Percentiles rank a stretch among this genome's conserved stretches.
phyloP scores from a whole-genome alignment of 2,329 filamentous ascomycete species.

The Keithomyces neogunnii region DNA sequence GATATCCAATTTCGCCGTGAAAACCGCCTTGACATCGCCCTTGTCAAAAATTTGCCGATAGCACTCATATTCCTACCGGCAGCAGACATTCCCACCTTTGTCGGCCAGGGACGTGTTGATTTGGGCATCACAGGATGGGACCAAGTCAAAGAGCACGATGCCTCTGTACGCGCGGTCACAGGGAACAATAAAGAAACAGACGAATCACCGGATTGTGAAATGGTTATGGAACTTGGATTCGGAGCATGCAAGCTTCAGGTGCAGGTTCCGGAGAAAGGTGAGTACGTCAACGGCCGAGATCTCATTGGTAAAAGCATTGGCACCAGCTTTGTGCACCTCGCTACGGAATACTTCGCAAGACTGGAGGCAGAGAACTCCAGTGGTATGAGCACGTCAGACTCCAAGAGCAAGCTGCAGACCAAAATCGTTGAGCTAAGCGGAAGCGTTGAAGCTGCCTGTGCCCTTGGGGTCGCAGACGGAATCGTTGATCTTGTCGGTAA shows the following conservation, averaged over 20 bases:
- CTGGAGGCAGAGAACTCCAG: conserved; percentile 54
- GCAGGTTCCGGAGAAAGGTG: conserved; percentile 86
- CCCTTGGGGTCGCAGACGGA: conserved; percentile 88
- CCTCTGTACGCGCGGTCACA: conserved; percentile 43
- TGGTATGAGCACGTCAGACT: conserved; percentile 23
- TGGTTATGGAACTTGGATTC: conserved; percentile 85
- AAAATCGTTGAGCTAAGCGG: conserved; percentile 92
- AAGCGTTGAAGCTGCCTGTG: conserved; percentile 94
- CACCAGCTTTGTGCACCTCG: conserved; percentile 85
- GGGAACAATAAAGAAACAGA: conserved; percentile 39
- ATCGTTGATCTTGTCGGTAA: conserved; percentile 94
- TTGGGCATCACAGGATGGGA: conserved; percentile 92
- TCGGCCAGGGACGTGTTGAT: conserved; percentile 88
- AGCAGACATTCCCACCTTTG: conserved; percentile 94
- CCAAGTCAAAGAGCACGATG: conserved; percentile 86
- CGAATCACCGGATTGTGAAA: conserved; percentile 59
- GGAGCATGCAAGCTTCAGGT: conserved; percentile 89
- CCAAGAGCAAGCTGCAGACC: conserved; percentile 56
- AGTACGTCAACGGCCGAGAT: conserved; percentile 60
- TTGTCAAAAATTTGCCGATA: conserved; percentile 94
- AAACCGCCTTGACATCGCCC: conserved; percentile 89
- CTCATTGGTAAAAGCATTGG: conserved; percentile 89
- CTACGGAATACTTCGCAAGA: conserved; percentile 73
- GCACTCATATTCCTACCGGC: conserved; percentile 95
- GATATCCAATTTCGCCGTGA: conserved; percentile 97